phyloP scores from a whole-genome alignment of 768 basidiomycete genomes.

The Amanita rimosa region DNA sequence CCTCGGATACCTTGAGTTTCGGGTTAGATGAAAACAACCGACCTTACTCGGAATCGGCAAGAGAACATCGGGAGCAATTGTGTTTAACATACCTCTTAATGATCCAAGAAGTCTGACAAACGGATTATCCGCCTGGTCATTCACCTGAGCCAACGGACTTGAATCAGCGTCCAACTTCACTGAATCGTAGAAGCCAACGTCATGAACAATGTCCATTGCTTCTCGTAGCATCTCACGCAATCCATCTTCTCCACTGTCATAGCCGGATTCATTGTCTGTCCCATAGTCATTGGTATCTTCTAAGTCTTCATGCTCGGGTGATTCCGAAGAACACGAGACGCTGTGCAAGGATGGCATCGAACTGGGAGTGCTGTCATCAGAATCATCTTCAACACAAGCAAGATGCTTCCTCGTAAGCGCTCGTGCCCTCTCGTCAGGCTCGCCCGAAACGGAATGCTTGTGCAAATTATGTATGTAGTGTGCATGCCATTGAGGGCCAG shows the following conservation, averaged over 20 bases:
- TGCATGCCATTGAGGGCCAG: constrained; percentile 51
- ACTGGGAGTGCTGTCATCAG: constrained; percentile 25
- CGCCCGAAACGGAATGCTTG: constrained; percentile 16
- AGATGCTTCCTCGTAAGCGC: constrained; percentile 23
- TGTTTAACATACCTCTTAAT: constrained; percentile 42
- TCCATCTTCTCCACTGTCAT: constrained; percentile 17
- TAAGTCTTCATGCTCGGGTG: constrained; percentile 33
- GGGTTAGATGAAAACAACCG: constrained; percentile 46
- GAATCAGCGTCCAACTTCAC: constrained; percentile 22
- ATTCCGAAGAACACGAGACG: constrained; percentile 51
- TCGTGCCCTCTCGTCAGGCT: constrained; percentile 12
- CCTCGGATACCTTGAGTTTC: constrained; percentile 23
- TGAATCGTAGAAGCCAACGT: constrained; percentile 48
- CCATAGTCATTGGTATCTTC: constrained; percentile 22
- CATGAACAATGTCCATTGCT: constrained; percentile 61
- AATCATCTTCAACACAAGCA: constrained; percentile 39
- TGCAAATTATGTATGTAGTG: constrained; percentile 20
- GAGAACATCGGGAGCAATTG: not conserved
- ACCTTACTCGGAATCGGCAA: constrained; percentile 25
- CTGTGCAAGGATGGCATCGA: constrained; percentile 64
- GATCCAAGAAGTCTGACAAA: constrained; percentile 71
- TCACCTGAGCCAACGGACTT: constrained; percentile 35
- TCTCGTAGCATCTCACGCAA: constrained; percentile 50
- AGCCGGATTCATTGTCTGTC: constrained; percentile 24
- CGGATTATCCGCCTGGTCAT: constrained; percentile 52